phyloP scores from a whole-genome alignment of 2,329 filamentous ascomycete genomes.

The Colletotrichum navitas region DNA sequence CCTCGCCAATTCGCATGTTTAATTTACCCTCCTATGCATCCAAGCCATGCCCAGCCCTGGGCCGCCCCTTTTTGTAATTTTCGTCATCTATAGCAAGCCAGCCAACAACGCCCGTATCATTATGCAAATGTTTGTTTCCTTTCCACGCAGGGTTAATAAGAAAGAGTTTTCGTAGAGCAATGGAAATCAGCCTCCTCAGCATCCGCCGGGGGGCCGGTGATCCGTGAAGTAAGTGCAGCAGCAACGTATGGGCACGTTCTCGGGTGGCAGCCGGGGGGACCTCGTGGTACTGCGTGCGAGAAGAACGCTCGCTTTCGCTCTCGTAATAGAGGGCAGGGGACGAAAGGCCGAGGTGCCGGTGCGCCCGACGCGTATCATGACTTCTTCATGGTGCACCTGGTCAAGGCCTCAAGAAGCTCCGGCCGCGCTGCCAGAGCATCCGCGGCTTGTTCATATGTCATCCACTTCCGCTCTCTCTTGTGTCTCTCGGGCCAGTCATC shows the following conservation, averaged over 20 bases:
- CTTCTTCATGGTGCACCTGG: constrained; percentile 76
- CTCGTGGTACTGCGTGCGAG: constrained; percentile 3
- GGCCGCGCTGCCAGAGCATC: constrained; percentile 82
- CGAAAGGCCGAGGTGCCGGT: constrained; percentile 10
- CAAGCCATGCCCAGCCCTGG: constrained; percentile 22
- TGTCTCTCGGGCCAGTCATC: constrained; percentile 92
- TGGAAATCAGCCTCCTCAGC: neutral
- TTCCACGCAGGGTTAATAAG: constrained; percentile 31
- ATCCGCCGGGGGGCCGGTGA: neutral
- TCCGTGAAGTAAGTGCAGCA: constrained; percentile 14
- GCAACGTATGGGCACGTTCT: constrained; percentile 16
- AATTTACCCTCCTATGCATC: constrained; percentile 29
- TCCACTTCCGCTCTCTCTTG: constrained; percentile 92
- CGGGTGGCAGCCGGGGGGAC: neutral
- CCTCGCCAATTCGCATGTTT: constrained; percentile 26
- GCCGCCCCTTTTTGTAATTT: constrained; percentile 23
- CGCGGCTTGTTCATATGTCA: constrained; percentile 85
- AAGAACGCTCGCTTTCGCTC: constrained; percentile 15
- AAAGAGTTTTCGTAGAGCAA: constrained; percentile 33
- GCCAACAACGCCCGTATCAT: constrained; percentile 39
- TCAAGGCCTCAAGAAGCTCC: constrained; percentile 89
- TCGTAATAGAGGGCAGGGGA: constrained; percentile 9
- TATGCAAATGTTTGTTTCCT: constrained; percentile 32
- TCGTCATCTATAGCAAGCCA: constrained; percentile 38
- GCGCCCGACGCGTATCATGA: constrained; percentile 38